Evolutionary conservation across 1,139 yeast species (phyloP).

Genomic region (Yamadazyma sp.): DNA sequence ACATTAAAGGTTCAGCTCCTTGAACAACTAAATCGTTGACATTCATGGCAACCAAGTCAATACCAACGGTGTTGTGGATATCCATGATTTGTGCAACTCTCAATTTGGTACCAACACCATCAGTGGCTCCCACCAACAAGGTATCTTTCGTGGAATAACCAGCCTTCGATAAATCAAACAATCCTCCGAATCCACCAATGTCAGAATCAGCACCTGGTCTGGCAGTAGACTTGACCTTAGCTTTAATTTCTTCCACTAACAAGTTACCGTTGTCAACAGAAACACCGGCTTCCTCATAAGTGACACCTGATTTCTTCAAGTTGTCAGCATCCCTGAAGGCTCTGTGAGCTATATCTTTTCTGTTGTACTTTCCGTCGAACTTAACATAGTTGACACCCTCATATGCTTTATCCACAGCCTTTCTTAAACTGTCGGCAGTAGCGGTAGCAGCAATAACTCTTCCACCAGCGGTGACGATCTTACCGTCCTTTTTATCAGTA

Average conservation of each 20-base stretch:
- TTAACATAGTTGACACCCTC: constrained; percentile 74
- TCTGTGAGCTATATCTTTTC: constrained; percentile 94
- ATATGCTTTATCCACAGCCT: constrained; percentile 85
- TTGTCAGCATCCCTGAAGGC: constrained; percentile 67
- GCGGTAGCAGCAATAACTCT: constrained; percentile 96
- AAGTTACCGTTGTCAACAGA: constrained; percentile 93
- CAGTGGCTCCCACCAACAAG: constrained; percentile 93
- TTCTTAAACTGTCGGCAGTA: constrained; percentile 68
- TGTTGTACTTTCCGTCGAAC: constrained; percentile 75
- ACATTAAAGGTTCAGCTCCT: constrained; percentile 97
- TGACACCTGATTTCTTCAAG: constrained; percentile 44
- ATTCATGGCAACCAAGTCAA: constrained; percentile 98
- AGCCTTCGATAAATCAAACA: constrained; percentile 85
- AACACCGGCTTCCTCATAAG: constrained; percentile 94
- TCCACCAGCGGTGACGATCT: constrained; percentile 87
- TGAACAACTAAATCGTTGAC: constrained; percentile 97
- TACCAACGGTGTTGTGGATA: constrained; percentile 94
- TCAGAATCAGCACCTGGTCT: constrained; percentile 97
- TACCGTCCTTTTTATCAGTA: constrained; percentile 56
- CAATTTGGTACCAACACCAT: constrained; percentile 98
- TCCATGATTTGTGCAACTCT: constrained; percentile 89
- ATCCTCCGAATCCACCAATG: constrained; percentile 98
- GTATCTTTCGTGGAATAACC: constrained; percentile 80
- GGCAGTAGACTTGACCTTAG: constrained; percentile 88
- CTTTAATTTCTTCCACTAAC: constrained; percentile 87